These are phyloP conservation scores for Leccinum incarnatum DNA, from an alignment of 768 basidiomycete genomes.

Conservation along the genomic window DNA sequence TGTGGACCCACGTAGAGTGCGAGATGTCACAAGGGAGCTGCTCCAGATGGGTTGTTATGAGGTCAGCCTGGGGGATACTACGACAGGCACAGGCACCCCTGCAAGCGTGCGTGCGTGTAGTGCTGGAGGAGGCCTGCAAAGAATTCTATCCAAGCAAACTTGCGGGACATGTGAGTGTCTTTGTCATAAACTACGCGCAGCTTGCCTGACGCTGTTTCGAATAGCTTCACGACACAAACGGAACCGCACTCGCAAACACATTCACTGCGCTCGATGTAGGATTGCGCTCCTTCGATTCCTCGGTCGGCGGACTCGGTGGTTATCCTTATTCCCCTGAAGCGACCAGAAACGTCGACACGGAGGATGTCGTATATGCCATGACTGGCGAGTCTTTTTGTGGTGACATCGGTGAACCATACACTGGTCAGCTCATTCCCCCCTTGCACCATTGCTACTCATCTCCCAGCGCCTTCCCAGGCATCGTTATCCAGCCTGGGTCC, in stretches of 20 bases:
- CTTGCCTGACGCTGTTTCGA: no score
- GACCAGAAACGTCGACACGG: constrained; percentile 92
- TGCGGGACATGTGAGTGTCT: constrained; percentile 55
- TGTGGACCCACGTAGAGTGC: constrained; percentile 61
- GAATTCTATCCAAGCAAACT: constrained; percentile 59
- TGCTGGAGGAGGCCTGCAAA: constrained; percentile 70
- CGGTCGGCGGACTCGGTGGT: constrained; percentile 92
- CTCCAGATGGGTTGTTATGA: constrained; percentile 94
- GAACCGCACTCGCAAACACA: constrained; percentile 77
- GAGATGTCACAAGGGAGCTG: constrained; percentile 67
- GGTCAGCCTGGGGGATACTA: constrained; percentile 89
- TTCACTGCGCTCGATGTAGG: constrained; percentile 69
- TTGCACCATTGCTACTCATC: background rate
- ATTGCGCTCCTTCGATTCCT: constrained; percentile 77
- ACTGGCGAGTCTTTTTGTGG: constrained; percentile 35
- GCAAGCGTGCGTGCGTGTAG: constrained; percentile 54
- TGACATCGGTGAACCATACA: constrained; percentile 37
- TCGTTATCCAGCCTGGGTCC: constrained; percentile 1
- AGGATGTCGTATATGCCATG: constrained; percentile 86
- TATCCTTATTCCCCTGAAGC: constrained; percentile 94
- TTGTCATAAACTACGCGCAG: no score
- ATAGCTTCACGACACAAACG: constrained; percentile 90
- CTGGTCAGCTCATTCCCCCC: constrained; percentile 11
- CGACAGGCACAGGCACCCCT: constrained; percentile 84
- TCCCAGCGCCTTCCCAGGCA: background rate